Base-by-base conservation (phyloP, 2,329 filamentous ascomycete genomes). In the Monosporascus sp. region DNA sequence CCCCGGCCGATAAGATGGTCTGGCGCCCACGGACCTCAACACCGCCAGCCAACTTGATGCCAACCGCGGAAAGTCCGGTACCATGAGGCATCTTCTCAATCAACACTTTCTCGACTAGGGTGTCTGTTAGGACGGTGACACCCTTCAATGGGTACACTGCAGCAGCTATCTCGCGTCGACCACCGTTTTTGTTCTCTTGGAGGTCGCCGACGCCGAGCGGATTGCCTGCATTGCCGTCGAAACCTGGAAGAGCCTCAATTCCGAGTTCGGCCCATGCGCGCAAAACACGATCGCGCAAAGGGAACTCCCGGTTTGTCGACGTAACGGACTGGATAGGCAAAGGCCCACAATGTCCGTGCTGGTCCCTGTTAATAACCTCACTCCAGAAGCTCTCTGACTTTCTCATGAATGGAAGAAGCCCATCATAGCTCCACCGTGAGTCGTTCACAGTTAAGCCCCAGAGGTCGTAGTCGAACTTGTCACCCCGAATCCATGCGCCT, bases 361-460 rank as follows among this genome's bases (percentile, higher is more conserved):
- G 52, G 5, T 50, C 31, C 0, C 38, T 38, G 47, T 65, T 55
- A 8, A 51, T 49, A 7, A 54, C 49, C 1, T 49, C 31, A n/a
- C 56, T 57, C 38, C 60, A 62, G 24, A 62, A 56, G 2, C 49
- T 60, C 57, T 73, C 70, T 0, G 62, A 57, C 46, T 67, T 70
- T 26, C 60, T 59, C 52, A 73, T 69, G 54, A 73, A 78, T 2
- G 70, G 70, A 9, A 73, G 66, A 44, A 75, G 64, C n/a, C 65
- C 64, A 0, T 71, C 62, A 40, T 70, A 74, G 44, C 65, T 67
- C 69, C 74, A 78, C 3, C 63, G 57, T 2, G 62, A 24, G 53
- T 78, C 74, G 27, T 47, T 6, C 40, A 58, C 44, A 47, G 55
- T n/a, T 47, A 55, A 7, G 1, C 71, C 74, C 76, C 74, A 77